These are phyloP conservation scores for Pyrus betulifolia DNA, from an alignment of 306 rosid genomes.

Conservation along the genomic window DNA sequence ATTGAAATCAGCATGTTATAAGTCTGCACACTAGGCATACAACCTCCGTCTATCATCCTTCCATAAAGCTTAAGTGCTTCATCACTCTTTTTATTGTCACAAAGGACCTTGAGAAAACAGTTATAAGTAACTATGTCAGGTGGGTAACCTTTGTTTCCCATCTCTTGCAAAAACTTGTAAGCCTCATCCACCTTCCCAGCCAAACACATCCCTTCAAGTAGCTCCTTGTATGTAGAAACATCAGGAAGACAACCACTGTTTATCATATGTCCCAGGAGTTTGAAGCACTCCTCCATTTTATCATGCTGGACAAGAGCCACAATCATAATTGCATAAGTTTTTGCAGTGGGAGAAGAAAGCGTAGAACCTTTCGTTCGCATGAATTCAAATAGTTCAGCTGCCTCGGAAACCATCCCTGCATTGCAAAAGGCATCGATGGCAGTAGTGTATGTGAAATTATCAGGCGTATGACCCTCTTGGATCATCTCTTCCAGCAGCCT, in stretches of 20 bases:
- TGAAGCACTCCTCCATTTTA: slow-evolving; percentile 68
- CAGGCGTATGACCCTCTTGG: slow-evolving; percentile 58
- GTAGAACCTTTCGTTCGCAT: slow-evolving; percentile 77
- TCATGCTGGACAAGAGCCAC: slow-evolving; percentile 64
- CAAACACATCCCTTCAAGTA: slow-evolving; percentile 85
- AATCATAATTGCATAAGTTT: slow-evolving; percentile 63
- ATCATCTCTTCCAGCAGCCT: slow-evolving; percentile 72
- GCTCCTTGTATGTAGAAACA: slow-evolving; percentile 78
- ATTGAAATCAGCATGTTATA: slow-evolving; percentile 81
- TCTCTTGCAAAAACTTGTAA: slow-evolving; percentile 74
- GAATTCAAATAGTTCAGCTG: slow-evolving; percentile 72
- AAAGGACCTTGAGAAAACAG: slow-evolving; percentile 85
- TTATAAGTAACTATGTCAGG: slow-evolving; percentile 85
- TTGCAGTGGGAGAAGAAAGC: slow-evolving; percentile 77
- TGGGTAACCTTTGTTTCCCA: slow-evolving; percentile 91
- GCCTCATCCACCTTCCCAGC: slow-evolving; percentile 69
- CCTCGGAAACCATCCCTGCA: slow-evolving; percentile 67
- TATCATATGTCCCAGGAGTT: slow-evolving; percentile 58
- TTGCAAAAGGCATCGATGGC: slow-evolving; percentile 77
- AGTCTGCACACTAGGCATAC: slow-evolving; percentile 77
- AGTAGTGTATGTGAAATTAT: slow-evolving; percentile 74
- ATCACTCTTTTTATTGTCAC: slow-evolving; percentile 56
- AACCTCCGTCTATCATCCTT: slow-evolving; percentile 54
- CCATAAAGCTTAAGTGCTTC: slow-evolving; percentile 66
- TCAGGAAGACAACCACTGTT: slow-evolving; percentile 84